These are phyloP conservation scores for Persicaria tinctoria DNA, from an alignment of 148 eudicot species.

Conservation along the genomic window DNA sequence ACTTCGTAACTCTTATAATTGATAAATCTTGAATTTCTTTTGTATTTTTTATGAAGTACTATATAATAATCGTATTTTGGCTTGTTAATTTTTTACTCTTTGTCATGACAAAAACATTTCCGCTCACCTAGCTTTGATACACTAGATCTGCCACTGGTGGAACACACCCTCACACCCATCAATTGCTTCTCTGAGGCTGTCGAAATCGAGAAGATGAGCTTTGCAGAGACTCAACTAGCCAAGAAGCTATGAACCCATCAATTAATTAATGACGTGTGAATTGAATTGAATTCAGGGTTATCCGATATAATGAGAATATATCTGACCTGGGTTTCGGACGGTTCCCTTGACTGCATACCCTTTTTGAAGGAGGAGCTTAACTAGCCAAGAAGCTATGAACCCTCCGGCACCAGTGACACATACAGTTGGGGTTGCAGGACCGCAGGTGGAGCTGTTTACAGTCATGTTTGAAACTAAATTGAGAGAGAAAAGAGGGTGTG, in stretches of 20 bases:
- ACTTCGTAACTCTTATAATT: no score
- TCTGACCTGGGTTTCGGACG: slow-evolving; percentile 70
- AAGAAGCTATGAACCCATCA: no score
- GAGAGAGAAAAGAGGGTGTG: not conserved
- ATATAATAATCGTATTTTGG: no score
- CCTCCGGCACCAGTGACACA: slow-evolving; percentile 98
- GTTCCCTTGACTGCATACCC: slow-evolving; percentile 86
- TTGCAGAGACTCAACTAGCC: slow-evolving; percentile 64
- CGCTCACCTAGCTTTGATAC: no score
- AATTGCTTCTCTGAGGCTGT: slow-evolving; percentile 68
- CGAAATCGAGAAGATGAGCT: slow-evolving; percentile 76
- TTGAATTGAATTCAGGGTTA: not conserved
- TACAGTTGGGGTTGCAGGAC: slow-evolving; percentile 25
- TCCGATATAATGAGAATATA: not conserved
- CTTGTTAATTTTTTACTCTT: no score
- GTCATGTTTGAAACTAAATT: not conserved
- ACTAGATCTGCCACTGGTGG: no score
- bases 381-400: slow-evolving; percentile 88
- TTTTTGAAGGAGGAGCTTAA: slow-evolving; percentile 62
- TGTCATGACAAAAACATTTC: no score
- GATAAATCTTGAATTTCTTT: no score
- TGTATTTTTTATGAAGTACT: no score
- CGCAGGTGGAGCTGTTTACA: slow-evolving; percentile 9
- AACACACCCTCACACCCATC: slow-evolving; percentile 84
- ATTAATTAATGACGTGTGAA: no score